Conservation (phyloP, 1,284 basidiomycete species). For the Marasmius sp. region DNA sequence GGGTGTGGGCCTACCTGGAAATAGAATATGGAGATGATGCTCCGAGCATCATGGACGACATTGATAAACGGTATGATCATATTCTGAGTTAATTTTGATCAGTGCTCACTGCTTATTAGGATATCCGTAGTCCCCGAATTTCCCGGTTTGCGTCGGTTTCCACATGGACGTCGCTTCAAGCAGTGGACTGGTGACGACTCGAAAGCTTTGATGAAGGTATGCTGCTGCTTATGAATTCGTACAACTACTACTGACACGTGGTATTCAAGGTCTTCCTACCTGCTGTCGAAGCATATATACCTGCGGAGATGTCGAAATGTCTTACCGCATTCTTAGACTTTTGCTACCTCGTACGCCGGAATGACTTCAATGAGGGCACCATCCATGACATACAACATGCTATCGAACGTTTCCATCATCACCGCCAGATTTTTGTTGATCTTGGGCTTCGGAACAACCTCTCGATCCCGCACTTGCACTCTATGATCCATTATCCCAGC, state of each 20-base stretch:
- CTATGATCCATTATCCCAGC: conserved; percentile 11
- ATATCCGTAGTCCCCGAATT: conserved; percentile 17
- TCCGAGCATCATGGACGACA: conserved; percentile 24
- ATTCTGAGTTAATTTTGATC: not conserved
- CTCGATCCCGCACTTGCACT: conserved; percentile 19
- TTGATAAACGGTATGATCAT: conserved; percentile 24
- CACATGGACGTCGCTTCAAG: conserved; percentile 25
- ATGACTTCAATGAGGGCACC: conserved; percentile 16
- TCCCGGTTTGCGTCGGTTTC: conserved; percentile 26
- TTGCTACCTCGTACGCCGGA: conserved; percentile 30
- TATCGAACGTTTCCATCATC: conserved; percentile 24
- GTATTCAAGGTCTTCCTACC: conserved; percentile 30
- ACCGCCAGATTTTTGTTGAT: conserved; percentile 26
- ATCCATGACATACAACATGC: conserved; percentile 21
- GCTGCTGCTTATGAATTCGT: too few relatives aligned
- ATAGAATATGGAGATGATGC: conserved; percentile 16
- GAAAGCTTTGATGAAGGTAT: conserved; percentile 31
- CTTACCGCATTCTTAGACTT: conserved; percentile 30
- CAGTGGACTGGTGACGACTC: conserved; percentile 32
- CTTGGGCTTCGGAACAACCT: conserved; percentile 23
- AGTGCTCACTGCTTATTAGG: not conserved
- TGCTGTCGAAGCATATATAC: conserved; percentile 26
- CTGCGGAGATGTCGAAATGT: conserved; percentile 20
- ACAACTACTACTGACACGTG: too few relatives aligned
- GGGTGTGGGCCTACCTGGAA: conserved; percentile 23